Base-by-base conservation (phyloP, 306 rosid species). In the Lathyrus sativus region DNA sequence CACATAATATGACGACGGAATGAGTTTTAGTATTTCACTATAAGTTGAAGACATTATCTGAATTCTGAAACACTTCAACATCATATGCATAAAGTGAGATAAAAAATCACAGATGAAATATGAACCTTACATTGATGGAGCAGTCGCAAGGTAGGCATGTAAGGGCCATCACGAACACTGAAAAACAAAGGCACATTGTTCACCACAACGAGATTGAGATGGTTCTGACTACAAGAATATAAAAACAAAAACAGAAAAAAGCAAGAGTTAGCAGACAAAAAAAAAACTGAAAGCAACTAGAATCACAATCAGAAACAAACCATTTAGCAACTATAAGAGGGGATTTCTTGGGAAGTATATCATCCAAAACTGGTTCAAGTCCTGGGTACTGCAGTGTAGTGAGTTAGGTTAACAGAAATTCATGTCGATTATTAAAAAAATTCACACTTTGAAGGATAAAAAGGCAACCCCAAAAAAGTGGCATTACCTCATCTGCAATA, bases 141-240 rank as follows among this genome's bases (percentile, higher is more conserved):
- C 56, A 93, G 91, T 58, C 99, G 86, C 68, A 93, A 76, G 19
- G 99, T 93, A 50, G 99, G 99, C 97, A 93, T 93, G 78, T 93
- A 93, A 14, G 99, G 97, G 37, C 99, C 99, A 79, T 93, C 99
- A 13, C 97, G 97, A 65, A 93, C 76, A 71, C 86, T 93, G 83
- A 93, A 93, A 80, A 93, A 93, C 61, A 93, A 81, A 5, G 99
- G 99, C 83, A 90, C 92, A 0, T 81, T 90, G 86, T 90, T 93
- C 79, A 93, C 97, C 74, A 93, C 81, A 17, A 93, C 97, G 80
- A 93, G 82, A 82, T 90, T 93, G 77, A 93, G 86, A 88, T 93
- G 99, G 85, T 90, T 93, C 83, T 90, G 99, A 78, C 99, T 93
- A 78, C 75, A 85, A 75, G 66, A 61, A 58, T 37, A 76, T 53